Conservation (phyloP, 2,329 filamentous ascomycete species). For the Ascochyta rabiei region DNA sequence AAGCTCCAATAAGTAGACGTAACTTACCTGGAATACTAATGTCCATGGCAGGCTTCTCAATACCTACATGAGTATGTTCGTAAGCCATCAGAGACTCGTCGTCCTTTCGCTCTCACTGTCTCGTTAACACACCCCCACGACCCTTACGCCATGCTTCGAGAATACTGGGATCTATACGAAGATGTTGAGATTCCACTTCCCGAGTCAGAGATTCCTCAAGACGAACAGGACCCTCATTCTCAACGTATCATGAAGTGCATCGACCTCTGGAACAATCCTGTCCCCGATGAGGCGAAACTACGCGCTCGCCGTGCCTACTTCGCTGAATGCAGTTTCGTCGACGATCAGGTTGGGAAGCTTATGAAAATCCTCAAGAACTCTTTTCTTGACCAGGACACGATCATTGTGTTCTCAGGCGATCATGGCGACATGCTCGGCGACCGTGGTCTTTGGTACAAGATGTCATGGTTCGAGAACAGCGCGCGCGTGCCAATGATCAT, state of each 20-base stretch:
- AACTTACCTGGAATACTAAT: slow-evolving; percentile 69
- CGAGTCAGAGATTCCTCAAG: slow-evolving; percentile 75
- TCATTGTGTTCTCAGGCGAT: slow-evolving; percentile 90
- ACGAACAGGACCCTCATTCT: slow-evolving; percentile 85
- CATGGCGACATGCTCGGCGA: slow-evolving; percentile 97
- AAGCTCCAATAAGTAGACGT: neutral
- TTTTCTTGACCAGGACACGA: slow-evolving; percentile 81
- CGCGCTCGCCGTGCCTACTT: slow-evolving; percentile 88
- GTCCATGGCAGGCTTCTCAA: slow-evolving; percentile 65
- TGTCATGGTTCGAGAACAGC: slow-evolving; percentile 94
- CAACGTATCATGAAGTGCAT: slow-evolving; percentile 85
- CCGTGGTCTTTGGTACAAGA: slow-evolving; percentile 94
- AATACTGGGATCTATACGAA: slow-evolving; percentile 93
- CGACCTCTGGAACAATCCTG: slow-evolving; percentile 83
- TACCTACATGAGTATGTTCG: slow-evolving; percentile 91
- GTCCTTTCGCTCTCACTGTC: slow-evolving; percentile 85
- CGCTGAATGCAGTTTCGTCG: slow-evolving; percentile 90
- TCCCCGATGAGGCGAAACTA: slow-evolving; percentile 85
- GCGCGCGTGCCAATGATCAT: slow-evolving; percentile 87
- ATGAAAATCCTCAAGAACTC: slow-evolving; percentile 79
- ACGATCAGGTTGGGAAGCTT: slow-evolving; percentile 87
- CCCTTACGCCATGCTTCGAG: slow-evolving; percentile 90
- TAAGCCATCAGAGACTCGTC: slow-evolving; percentile 70
- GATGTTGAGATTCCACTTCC: slow-evolving; percentile 85
- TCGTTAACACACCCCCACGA: slow-evolving; percentile 95